Base-by-base conservation (phyloP, 768 basidiomycete species). In the Amanita exitialis region DNA sequence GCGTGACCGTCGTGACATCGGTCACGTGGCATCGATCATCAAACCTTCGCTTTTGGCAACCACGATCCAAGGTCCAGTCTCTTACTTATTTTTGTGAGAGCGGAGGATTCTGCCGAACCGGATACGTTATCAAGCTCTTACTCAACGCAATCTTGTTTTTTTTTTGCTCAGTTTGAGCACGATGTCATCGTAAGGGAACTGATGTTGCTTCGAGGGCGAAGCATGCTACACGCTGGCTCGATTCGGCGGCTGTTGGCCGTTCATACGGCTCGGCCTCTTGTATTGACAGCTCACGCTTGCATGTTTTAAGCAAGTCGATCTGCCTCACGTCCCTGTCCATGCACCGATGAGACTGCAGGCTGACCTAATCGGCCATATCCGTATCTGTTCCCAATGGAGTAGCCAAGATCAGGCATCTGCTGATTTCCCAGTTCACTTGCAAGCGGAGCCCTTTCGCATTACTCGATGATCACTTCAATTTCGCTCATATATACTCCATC, bases 381-480 rank as follows among this genome's bases (percentile, higher is more conserved):
- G 73, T 61, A 56, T 66, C 67, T 65, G 9, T 65, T 36, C 68
- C 61, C 62, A 64, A 61, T 58, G 59, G 62, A 65, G 58, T 63
- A 57, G 57, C 61, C 65, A 66, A 68, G 67, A 72, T 71, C 68
- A 68, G 59, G 62, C 62, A 68, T 71, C 68, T 66, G 66, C 67
- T 69, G 67, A 69, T 71, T 68, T 66, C 65, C 62, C 69, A 27
- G 50, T 66, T 41, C 64, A 63, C 66, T 69, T 73, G 64, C 66
- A 63, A 66, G 63, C 71, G 71, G 69, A 65, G n/a, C 41, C 64
- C 66, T 69, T 71, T 75, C 76, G 75, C 74, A 75, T 74, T 41
- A 76, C 69, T 66, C 61, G 66, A 59, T 65, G 62, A 67, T 68
- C 64, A 60, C 65, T 57, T 62, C 27, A 64, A 28, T 65, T 65